phyloP scores from a whole-genome alignment of 495 filamentous ascomycete species.

The Penicillium macrosclerotiorum region DNA sequence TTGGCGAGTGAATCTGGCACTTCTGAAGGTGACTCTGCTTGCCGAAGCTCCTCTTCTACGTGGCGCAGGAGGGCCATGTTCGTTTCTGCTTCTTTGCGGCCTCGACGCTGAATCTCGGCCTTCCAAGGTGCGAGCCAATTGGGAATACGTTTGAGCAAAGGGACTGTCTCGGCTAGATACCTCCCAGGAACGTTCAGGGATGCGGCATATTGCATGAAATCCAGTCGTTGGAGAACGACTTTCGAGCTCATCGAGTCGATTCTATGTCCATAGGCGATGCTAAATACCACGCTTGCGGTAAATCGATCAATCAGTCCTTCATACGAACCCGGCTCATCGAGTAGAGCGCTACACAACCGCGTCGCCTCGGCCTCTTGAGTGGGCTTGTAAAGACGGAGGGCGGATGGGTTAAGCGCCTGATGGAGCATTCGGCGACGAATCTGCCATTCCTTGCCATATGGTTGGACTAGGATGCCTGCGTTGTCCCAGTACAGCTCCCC shows the following conservation, averaged over 20 bases:
- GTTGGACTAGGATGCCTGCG: slow-evolving; percentile 49
- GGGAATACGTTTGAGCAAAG: slow-evolving; percentile 26
- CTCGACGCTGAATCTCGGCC: slow-evolving; percentile 16
- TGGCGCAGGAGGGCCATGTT: slow-evolving; percentile 12
- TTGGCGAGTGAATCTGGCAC: slow-evolving; percentile 26
- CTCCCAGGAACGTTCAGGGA: slow-evolving; percentile 19
- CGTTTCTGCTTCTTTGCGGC: slow-evolving; percentile 10
- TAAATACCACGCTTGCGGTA: slow-evolving; percentile 26
- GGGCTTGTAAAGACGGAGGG: slow-evolving; percentile 48
- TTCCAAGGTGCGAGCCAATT: slow-evolving; percentile 28
- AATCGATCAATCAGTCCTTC: slow-evolving; percentile 22
- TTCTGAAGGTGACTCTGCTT: slow-evolving; percentile 5
- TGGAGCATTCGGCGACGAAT: slow-evolving; percentile 38
- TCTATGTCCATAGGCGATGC: slow-evolving; percentile 30
- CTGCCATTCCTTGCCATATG: slow-evolving; percentile 46
- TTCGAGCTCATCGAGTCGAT: slow-evolving; percentile 21
- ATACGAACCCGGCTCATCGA: slow-evolving; percentile 19
- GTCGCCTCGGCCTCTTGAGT: slow-evolving; percentile 40
- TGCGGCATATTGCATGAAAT: slow-evolving; percentile 20
- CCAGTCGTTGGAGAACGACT: slow-evolving; percentile 16
- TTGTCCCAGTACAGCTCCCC: slow-evolving; percentile 48
- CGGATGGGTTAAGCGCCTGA: slow-evolving; percentile 40
- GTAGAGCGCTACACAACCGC: slow-evolving; percentile 29
- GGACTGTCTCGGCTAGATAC: slow-evolving; percentile 26
- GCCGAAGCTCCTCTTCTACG: slow-evolving; percentile 9